Evolutionary conservation across 768 basidiomycete genomes (phyloP), one percentile per base, ranked within the genome.

Genomic region (Collybiopsis luxurians): DNA sequence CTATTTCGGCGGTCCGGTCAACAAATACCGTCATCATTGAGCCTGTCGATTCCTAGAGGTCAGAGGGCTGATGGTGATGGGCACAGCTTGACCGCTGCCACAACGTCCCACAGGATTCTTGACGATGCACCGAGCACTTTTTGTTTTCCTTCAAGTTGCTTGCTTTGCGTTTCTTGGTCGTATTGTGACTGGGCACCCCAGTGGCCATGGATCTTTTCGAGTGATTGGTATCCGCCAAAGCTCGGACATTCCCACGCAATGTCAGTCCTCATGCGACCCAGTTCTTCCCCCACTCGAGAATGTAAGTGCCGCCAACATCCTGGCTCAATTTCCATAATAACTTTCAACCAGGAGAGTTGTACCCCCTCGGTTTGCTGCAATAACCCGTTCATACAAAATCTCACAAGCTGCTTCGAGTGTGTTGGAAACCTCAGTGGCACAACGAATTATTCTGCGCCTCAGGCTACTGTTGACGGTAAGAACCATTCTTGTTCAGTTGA

Each of bases 191-290:
- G 19, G n/a, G 5, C 40, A 12, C n/a, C 21, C 15, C 49, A n/a
- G 12, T 23, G 28, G n/a, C 28, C 47, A 17, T 13, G 49, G 34
- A 11, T 21, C 11, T 26, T 36, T 36, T 34, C 28, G 19, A 21
- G 40, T 21, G 5, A 6, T 42, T 6, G 36, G 19, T 15, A 9
- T 31, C 31, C 49, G 49, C 34, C 49, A 50, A 50, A 30, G n/a
- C n/a, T n/a, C 26, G 24, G 17, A 36, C 10, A 38, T 50, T 50
- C 49, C 49, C 23, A n/a, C 49, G 3, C 49, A 50, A 31, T 50
- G 49, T 24, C 31, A 50, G 30, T 48, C 46, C n/a, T n/a, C 28
- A 30, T 48, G 50, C 31, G 50, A 52, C 26, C 50, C 50, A 38
- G 34, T 52, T 10, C 7, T 52, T 30, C 15, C n/a, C 23, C 23